Conservation (phyloP, 2,329 filamentous ascomycete species). For the Trichoderma polysporum region DNA sequence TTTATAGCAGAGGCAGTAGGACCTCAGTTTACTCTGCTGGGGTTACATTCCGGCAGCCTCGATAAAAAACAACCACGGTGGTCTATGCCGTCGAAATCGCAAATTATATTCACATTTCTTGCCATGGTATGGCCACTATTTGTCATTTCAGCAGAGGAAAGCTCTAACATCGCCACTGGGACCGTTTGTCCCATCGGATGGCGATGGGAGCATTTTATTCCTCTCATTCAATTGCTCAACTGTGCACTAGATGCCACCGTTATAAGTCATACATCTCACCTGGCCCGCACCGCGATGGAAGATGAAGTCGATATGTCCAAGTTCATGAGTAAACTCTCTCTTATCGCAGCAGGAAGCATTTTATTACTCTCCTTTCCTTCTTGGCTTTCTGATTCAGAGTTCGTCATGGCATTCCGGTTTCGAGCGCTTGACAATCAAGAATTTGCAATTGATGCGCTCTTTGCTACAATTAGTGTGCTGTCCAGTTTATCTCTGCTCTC, state of each 20-base stretch:
- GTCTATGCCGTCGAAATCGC: slow-evolving; percentile 28
- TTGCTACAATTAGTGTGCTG: slow-evolving; percentile 28
- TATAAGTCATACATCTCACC: slow-evolving; percentile 29
- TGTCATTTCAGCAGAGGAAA: slow-evolving; percentile 20
- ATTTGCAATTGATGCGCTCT: slow-evolving; percentile 32
- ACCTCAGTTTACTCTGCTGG: neutral
- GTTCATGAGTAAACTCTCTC: slow-evolving; percentile 16
- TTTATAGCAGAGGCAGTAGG: neutral
- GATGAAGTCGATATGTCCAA: slow-evolving; percentile 26
- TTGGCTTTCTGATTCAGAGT: slow-evolving; percentile 30
- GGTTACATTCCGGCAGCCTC: neutral
- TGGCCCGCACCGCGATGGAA: slow-evolving; percentile 26
- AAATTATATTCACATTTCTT: slow-evolving; percentile 19
- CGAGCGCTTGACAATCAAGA: slow-evolving; percentile 31
- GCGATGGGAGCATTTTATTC: slow-evolving; percentile 15
- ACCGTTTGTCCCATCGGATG: slow-evolving; percentile 23
- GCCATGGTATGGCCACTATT: slow-evolving; percentile 36
- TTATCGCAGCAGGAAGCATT: slow-evolving; percentile 25
- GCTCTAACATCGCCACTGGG: slow-evolving; percentile 19
- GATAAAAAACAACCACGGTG: slow-evolving; percentile 20
- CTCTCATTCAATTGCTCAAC: slow-evolving; percentile 27
- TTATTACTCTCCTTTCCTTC: slow-evolving; percentile 26
- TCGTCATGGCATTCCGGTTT: slow-evolving; percentile 34
- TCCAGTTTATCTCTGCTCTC: slow-evolving; percentile 31
- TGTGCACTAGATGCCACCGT: slow-evolving; percentile 34